phyloP scores from a whole-genome alignment of 208 protist species.

The Perkinsela sp. region DNA sequence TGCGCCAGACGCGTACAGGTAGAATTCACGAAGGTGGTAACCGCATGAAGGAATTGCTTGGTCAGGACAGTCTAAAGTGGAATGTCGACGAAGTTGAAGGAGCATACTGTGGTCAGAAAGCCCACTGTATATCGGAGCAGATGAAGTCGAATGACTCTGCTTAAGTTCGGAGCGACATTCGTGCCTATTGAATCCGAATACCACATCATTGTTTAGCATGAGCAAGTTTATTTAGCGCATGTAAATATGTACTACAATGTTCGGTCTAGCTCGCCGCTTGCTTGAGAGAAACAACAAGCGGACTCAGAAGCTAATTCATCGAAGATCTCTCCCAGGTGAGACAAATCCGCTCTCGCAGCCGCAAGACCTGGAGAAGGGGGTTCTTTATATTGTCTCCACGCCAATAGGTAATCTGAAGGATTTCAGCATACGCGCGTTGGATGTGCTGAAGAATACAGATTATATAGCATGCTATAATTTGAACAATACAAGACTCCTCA shows the following conservation, averaged over 20 bases:
- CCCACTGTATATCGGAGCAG: too few relatives aligned
- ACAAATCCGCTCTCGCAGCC: slow-evolving; percentile 38
- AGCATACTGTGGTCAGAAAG: slow-evolving; percentile 24
- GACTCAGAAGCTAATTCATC: neutral
- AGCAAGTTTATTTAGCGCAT: too few relatives aligned
- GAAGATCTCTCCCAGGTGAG: neutral
- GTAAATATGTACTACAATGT: neutral
- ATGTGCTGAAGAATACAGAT: slow-evolving; percentile 42
- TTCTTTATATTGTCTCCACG: slow-evolving; percentile 52
- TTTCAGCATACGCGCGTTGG: slow-evolving; percentile 42
- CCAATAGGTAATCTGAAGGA: slow-evolving; percentile 68
- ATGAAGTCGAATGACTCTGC: too few relatives aligned
- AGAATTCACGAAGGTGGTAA: slow-evolving; percentile 39
- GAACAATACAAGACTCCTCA: slow-evolving; percentile 34
- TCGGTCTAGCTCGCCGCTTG: neutral
- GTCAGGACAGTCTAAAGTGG: slow-evolving; percentile 39
- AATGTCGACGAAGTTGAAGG: slow-evolving; percentile 33
- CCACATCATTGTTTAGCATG: too few relatives aligned
- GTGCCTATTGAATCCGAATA: too few relatives aligned
- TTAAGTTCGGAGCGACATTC: too few relatives aligned
- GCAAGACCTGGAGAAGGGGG: slow-evolving; percentile 25
- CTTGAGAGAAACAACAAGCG: neutral
- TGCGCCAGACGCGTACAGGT: slow-evolving; percentile 46
- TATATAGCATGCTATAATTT: slow-evolving; percentile 58
- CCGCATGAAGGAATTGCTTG: slow-evolving; percentile 48